A percentile compares a stretch with the other conserved stretches of the same genome.
phyloP scores from a whole-genome alignment of 345 rosid genomes.

The Dimocarpus longan region DNA sequence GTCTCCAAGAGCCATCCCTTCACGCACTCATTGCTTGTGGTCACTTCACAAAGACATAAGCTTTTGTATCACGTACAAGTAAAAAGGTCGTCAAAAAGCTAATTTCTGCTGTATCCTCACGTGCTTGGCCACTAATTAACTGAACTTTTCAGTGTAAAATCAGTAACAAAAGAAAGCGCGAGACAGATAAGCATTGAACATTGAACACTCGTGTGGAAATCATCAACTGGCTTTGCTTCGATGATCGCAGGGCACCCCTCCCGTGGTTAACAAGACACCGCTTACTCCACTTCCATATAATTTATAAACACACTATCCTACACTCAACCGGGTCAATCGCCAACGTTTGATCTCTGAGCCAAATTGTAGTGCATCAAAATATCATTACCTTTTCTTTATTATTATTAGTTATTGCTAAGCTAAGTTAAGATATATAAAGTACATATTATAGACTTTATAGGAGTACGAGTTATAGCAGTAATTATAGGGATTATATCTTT shows the following conservation, averaged over 20 bases:
- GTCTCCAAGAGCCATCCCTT: neutral
- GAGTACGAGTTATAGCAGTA: too few relatives aligned
- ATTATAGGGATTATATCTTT: too few relatives aligned
- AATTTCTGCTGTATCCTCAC: slow-evolving; percentile 23
- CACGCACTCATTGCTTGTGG: neutral
- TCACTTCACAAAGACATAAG: neutral
- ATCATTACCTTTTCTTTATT: too few relatives aligned
- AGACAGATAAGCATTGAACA: neutral
- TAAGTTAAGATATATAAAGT: too few relatives aligned
- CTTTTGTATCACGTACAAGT: neutral
- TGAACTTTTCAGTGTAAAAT: neutral
- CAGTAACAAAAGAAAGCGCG: neutral
- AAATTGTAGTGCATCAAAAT: too few relatives aligned
- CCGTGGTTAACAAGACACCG: slow-evolving; percentile 19
- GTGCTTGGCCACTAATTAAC: slow-evolving; percentile 8
- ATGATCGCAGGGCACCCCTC: slow-evolving; percentile 4
- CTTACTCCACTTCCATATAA: neutral
- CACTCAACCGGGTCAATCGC: too few relatives aligned
- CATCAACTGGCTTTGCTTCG: slow-evolving; percentile 19
- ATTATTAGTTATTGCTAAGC: too few relatives aligned
- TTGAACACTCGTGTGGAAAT: slow-evolving; percentile 11
- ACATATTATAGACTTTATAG: too few relatives aligned
- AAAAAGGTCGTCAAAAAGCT: slow-evolving; percentile 11
- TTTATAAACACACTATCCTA: too few relatives aligned
- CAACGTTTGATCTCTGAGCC: neutral